Evolutionary conservation across 2,329 filamentous ascomycete genomes (phyloP).

Genomic region (Aspergillus thermomutatus): DNA sequence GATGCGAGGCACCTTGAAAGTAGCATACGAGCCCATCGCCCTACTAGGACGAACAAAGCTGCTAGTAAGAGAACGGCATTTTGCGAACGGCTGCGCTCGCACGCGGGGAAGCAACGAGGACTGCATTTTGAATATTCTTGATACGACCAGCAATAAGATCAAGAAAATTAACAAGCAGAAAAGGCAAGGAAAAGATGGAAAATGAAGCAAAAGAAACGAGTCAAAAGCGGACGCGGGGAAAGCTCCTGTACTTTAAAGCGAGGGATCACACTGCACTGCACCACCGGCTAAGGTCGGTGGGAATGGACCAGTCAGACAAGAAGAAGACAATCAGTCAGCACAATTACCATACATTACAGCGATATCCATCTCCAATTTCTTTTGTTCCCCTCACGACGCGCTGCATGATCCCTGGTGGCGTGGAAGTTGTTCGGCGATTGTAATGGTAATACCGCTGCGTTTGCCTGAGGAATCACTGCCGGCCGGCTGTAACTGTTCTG

Average conservation of each 20-base stretch:
- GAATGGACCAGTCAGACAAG: constrained; percentile 6
- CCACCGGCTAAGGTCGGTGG: constrained; percentile 1
- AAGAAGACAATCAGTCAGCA: neutral
- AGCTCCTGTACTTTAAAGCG: constrained; percentile 14
- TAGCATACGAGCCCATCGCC: constrained; percentile 61
- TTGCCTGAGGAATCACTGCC: neutral
- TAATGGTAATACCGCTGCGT: neutral
- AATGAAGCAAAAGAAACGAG: constrained; percentile 4
- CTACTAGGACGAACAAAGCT: constrained; percentile 19
- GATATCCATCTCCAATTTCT: neutral
- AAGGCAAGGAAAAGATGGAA: constrained; percentile 7
- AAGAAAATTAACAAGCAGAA: constrained; percentile 2
- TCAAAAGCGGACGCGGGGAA: constrained; percentile 25
- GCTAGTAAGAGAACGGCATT: constrained; percentile 15
- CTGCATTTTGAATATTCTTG: constrained; percentile 23
- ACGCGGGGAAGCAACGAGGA: constrained; percentile 26
- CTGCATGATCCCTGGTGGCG: neutral
- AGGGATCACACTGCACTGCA: too few species aligned
- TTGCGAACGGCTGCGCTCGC: constrained; percentile 22
- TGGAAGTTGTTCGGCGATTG: neutral
- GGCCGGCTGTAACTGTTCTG: too few species aligned
- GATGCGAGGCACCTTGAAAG: constrained; percentile 83
- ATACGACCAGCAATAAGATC: neutral
- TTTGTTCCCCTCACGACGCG: neutral
- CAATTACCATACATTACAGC: neutral